These are phyloP conservation scores for Cucurbita ficifolia DNA, from an alignment of 306 rosid species.

Conservation along the genomic window DNA sequence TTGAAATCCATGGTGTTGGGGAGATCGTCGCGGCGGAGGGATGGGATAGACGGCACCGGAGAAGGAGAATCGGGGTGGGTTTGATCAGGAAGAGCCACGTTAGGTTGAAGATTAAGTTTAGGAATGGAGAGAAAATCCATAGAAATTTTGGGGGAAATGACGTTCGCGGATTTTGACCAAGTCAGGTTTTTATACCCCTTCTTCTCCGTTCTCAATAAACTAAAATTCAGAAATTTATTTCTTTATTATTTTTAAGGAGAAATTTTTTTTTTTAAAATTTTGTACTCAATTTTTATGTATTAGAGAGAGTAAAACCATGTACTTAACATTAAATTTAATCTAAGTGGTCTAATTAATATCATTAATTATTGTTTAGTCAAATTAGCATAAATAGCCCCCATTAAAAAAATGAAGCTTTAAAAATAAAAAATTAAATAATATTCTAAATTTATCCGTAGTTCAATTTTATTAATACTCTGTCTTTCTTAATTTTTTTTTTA, in stretches of 20 bases:
- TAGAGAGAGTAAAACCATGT: background rate
- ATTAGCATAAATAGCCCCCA: background rate
- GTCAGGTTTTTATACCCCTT: background rate
- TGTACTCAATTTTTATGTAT: background rate
- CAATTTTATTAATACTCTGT: no score
- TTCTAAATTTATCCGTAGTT: no score
- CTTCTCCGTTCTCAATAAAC: background rate
- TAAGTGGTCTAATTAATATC: background rate
- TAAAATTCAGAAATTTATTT: background rate
- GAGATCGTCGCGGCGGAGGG: constrained; percentile 9
- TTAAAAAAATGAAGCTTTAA: no score
- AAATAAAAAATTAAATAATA: no score
- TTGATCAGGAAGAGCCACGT: background rate
- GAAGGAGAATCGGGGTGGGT: background rate
- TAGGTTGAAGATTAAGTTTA: background rate
- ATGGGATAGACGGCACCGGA: constrained; percentile 4
- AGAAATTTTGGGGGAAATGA: background rate
- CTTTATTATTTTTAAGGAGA: background rate
- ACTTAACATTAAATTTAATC: background rate
- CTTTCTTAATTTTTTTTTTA: no score
- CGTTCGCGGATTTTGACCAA: constrained; percentile 3
- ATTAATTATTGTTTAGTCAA: background rate
- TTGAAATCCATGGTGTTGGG: constrained; percentile 17
- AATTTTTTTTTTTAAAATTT: background rate
- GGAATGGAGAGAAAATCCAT: constrained; percentile 4